phyloP scores from a whole-genome alignment of 2,329 filamentous ascomycete genomes.

The Xylariaceae sp. region DNA sequence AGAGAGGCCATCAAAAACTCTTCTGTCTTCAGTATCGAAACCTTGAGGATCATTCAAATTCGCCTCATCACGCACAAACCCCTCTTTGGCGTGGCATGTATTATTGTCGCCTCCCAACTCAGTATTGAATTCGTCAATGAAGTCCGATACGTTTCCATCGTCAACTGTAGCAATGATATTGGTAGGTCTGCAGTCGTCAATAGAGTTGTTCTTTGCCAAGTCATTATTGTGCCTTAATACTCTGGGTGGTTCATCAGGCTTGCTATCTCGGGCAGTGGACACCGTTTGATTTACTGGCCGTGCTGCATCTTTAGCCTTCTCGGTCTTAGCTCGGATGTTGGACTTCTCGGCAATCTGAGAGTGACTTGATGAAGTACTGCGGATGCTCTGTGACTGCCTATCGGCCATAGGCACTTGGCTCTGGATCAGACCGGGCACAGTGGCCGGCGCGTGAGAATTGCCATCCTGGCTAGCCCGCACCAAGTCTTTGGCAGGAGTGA shows the following conservation, averaged over 20 bases:
- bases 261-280: background rate
- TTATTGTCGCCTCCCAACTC: conserved; percentile 13
- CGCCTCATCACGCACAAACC: conserved; percentile 26
- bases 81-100: conserved; percentile 17
- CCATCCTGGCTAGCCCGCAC: background rate
- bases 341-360: background rate
- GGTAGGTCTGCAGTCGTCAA: background rate
- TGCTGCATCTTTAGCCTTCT: background rate
- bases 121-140: conserved; percentile 14
- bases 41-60: conserved; percentile 20
- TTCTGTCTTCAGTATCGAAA: conserved; percentile 9
- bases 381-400: background rate
- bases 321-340: background rate
- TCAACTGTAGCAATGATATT: background rate
- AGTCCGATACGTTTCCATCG: conserved; percentile 3
- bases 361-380: background rate
- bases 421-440: background rate
- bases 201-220: background rate
- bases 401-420: background rate
- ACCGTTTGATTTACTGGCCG: background rate
- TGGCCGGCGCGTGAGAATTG: background rate
- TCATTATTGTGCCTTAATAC: background rate
- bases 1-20: conserved; percentile 20
- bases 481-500: background rate
- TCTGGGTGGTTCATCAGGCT: background rate